Base-by-base conservation (phyloP, 2,329 filamentous ascomycete species). In the Beauveria asiatica region DNA sequence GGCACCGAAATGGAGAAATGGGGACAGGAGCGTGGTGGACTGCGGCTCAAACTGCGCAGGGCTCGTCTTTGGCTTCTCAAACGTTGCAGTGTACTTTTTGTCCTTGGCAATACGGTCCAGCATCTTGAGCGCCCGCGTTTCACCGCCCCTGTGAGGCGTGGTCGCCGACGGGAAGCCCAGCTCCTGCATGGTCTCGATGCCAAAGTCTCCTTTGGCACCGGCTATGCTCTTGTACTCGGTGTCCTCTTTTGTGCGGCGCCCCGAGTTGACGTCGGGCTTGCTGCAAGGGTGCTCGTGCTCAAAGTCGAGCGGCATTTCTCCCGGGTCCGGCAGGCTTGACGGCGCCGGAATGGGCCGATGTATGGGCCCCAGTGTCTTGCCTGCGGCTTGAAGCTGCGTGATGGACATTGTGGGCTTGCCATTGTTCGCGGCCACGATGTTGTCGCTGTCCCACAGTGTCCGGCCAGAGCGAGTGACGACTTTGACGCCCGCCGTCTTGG, bases 401-500 rank as follows among this genome's bases (percentile, higher is more conserved):
- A 89, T 88, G 60, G 82, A 89, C 87, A 91, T 90, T 1, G 87
- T 90, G 1, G 89, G 87, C 67, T 87, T 87, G 0, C 83, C 84
- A 19, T 80, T 77, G 69, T 92, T 84, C 56, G 81, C 76, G 54
- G 80, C 77, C 7, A 90, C 85, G 37, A 92, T 67, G 25, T 85
- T 81, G 68, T 91, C 88, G 41, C 84, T 84, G 71, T 92, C 88
- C 77, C 87, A 92, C 8, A 92, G 74, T 4, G 87, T 92, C 45
- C 89, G 77, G 0, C 89, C 88, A 25, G 76, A 78, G 54, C 76
- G 79, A 11, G 81, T 73, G n/a, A 92, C 75, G 21, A 92, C 85
- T 66, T 88, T 69, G 1, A 92, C 85, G 1, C 87, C 88, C 0
- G 85, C 84, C 50, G 83, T 74, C 64, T 80, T 75, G 5, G 88